Evolutionary conservation across 192 early-diverging fungal genomes (phyloP).

Genomic region (Coemansia sp.): DNA sequence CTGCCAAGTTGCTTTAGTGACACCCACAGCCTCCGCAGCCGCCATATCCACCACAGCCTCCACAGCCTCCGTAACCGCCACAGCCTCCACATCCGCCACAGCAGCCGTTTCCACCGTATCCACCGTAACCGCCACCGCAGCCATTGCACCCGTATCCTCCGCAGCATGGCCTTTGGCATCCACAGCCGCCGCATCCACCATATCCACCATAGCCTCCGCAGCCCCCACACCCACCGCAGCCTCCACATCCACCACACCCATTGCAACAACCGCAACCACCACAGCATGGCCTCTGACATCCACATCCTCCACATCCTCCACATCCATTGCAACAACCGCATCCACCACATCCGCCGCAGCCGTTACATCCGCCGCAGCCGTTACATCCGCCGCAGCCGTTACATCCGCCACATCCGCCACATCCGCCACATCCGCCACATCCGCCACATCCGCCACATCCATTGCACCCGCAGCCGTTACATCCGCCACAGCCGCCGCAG

Average conservation of each 20-base stretch:
- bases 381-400: slow-evolving; percentile 20
- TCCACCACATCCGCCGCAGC: slow-evolving; percentile 23
- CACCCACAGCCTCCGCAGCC: slow-evolving; percentile 17
- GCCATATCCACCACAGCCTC: slow-evolving; percentile 24
- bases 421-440: slow-evolving; percentile 21
- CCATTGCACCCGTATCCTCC: slow-evolving; percentile 14
- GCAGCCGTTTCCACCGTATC: slow-evolving; percentile 10
- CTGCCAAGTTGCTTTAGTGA: slow-evolving; percentile 17
- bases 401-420: slow-evolving; percentile 20
- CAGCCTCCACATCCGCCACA: slow-evolving; percentile 13
- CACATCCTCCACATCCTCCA: slow-evolving; percentile 23
- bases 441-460: slow-evolving; percentile 19
- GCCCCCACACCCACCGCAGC: slow-evolving; percentile 21
- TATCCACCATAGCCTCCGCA: slow-evolving; percentile 14
- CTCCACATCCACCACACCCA: slow-evolving; percentile 16
- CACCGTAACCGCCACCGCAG: slow-evolving; percentile 6
- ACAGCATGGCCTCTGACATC: not conserved
- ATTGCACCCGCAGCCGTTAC: slow-evolving; percentile 29
- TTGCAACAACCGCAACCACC: slow-evolving; percentile 24
- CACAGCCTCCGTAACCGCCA: slow-evolving; percentile 16
- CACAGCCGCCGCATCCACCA: slow-evolving; percentile 14
- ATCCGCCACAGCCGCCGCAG: slow-evolving; percentile 22
- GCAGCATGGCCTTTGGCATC: too few relatives aligned
- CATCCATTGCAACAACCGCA: slow-evolving; percentile 14
- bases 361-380: slow-evolving; percentile 10